phyloP scores from a whole-genome alignment of 1,284 basidiomycete genomes.

The Spongispora temasekensis region DNA sequence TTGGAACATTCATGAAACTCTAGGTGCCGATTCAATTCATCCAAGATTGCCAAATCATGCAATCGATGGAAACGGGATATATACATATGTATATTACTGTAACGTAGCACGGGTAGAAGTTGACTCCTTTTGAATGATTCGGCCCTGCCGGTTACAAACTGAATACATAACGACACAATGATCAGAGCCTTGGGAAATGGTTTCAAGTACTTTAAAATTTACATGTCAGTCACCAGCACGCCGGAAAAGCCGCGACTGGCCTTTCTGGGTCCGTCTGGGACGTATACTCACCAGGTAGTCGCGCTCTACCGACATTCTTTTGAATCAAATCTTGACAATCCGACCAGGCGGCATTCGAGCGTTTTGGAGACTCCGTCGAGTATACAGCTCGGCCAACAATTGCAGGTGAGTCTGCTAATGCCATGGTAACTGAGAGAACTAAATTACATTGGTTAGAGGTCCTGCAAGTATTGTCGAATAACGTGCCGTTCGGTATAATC shows the following conservation, averaged over 20 bases:
- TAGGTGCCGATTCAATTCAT: not conserved
- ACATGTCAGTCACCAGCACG: slow-evolving; percentile 9
- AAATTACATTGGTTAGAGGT: slow-evolving; percentile 48
- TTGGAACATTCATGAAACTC: slow-evolving; percentile 16
- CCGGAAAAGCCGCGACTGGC: slow-evolving; percentile 34
- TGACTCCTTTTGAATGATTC: too few species aligned
- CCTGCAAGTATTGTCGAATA: slow-evolving; percentile 48
- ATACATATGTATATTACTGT: too few species aligned
- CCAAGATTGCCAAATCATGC: not conserved
- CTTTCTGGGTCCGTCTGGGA: slow-evolving; percentile 72
- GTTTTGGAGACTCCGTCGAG: slow-evolving; percentile 51
- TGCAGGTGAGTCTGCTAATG: slow-evolving; percentile 41
- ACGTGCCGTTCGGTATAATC: slow-evolving; percentile 53
- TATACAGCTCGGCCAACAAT: slow-evolving; percentile 60
- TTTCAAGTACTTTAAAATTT: slow-evolving; percentile 6
- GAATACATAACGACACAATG: slow-evolving; percentile 10
- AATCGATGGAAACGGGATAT: too few species aligned
- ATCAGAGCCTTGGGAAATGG: slow-evolving; percentile 5
- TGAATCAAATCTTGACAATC: slow-evolving; percentile 1
- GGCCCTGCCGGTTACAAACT: too few species aligned
- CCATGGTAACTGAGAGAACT: not conserved
- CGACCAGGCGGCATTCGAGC: slow-evolving; percentile 58
- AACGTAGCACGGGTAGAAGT: too few species aligned
- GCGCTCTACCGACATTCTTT: not conserved
- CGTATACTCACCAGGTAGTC: slow-evolving; percentile 73